These are phyloP conservation scores for Fusarium falciforme DNA, from an alignment of 2,329 filamentous ascomycete species.

Conservation along the genomic window DNA sequence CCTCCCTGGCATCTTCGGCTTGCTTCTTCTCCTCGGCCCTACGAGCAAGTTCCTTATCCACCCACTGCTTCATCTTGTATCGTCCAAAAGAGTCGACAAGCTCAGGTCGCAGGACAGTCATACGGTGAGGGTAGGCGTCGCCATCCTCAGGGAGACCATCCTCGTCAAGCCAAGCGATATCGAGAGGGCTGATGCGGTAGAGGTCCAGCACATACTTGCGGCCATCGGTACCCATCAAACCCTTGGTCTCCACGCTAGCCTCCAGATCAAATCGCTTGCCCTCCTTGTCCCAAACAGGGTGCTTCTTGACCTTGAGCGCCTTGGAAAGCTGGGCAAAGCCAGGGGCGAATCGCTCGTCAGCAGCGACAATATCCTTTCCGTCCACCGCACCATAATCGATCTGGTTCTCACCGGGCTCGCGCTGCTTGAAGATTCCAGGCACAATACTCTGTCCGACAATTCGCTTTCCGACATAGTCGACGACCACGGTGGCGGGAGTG, in stretches of 20 bases:
- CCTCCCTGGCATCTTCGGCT: conserved; percentile 35
- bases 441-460: conserved; percentile 98
- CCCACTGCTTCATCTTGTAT: conserved; percentile 88
- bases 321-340: conserved; percentile 93
- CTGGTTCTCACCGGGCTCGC: conserved; percentile 96
- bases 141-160: conserved; percentile 59
- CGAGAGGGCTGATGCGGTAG: conserved; percentile 92
- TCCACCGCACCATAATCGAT: conserved; percentile 99
- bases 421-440: conserved; percentile 98
- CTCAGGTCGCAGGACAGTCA: conserved; percentile 93
- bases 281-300: conserved; percentile 98
- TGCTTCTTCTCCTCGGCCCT: conserved; percentile 55
- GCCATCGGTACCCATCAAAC: conserved; percentile 94
- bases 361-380: conserved; percentile 93
- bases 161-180: conserved; percentile 91
- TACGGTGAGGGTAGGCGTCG: conserved; percentile 86
- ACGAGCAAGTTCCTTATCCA: conserved; percentile 80
- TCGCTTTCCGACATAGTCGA: conserved; percentile 97
- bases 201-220: conserved; percentile 97
- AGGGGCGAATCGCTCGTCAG: conserved; percentile 85
- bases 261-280: conserved; percentile 90
- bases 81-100: conserved; percentile 89
- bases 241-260: conserved; percentile 97
- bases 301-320: conserved; percentile 90
- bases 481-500: conserved; percentile 94